Conservation (phyloP, 2,329 filamentous ascomycete species). For the Fusarium clavum region DNA sequence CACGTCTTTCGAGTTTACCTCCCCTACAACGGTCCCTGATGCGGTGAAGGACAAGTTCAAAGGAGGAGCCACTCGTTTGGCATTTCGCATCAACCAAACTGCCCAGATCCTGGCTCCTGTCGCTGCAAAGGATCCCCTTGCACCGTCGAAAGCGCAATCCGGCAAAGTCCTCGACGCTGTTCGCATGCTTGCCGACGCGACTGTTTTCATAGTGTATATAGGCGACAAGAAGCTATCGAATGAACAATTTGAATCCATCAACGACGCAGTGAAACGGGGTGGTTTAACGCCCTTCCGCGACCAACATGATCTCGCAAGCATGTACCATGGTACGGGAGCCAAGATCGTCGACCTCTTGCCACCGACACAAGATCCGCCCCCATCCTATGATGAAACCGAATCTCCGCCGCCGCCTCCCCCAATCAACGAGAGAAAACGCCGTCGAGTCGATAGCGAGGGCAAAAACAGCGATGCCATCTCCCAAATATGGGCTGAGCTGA, state of each 20-base stretch:
- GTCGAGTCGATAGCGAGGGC: constrained; percentile 4
- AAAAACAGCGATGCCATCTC: neutral
- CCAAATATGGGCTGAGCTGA: constrained; percentile 12
- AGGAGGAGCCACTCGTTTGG: neutral
- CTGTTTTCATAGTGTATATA: constrained; percentile 23
- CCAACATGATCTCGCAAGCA: neutral
- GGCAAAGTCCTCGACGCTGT: constrained; percentile 28
- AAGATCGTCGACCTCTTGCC: constrained; percentile 14
- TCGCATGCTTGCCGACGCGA: constrained; percentile 8
- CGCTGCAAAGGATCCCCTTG: constrained; percentile 4
- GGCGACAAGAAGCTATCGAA: constrained; percentile 22
- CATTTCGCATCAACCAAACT: neutral
- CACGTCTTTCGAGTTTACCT: constrained; percentile 10
- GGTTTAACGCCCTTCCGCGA: neutral
- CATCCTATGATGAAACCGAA: constrained; percentile 11
- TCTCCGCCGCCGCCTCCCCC: constrained; percentile 10
- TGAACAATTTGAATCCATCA: constrained; percentile 17
- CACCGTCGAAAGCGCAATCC: constrained; percentile 21
- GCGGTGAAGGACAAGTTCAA: constrained; percentile 17
- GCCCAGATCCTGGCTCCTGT: neutral
- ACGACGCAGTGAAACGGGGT: constrained; percentile 9
- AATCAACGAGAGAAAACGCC: constrained; percentile 17
- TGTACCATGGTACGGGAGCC: constrained; percentile 11
- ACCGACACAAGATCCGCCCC: constrained; percentile 4
- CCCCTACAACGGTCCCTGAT: neutral